A percentile compares a stretch with the other conserved stretches of the same genome.
Conservation (phyloP, 805 yeast genomes). For the Metschnikowia orientalis region DNA sequence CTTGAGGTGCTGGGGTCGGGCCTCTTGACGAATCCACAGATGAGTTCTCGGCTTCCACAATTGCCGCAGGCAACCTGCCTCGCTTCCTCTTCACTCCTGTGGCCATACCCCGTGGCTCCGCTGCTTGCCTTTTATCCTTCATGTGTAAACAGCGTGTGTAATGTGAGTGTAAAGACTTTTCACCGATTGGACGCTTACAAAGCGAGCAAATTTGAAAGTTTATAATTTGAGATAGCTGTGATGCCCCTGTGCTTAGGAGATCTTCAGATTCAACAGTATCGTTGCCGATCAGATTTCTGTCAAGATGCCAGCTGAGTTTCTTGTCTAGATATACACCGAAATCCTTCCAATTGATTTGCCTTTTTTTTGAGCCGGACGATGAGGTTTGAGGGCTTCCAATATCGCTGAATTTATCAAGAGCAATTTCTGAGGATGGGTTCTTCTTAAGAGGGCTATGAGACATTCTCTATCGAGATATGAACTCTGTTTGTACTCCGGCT, state of each 20-base stretch:
- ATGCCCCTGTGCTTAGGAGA: slow-evolving; percentile 23
- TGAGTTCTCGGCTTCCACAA: slow-evolving; percentile 33
- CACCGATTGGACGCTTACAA: slow-evolving; percentile 40
- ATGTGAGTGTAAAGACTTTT: slow-evolving; percentile 29
- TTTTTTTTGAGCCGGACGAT: slow-evolving; percentile 8
- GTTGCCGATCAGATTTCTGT: slow-evolving; percentile 11
- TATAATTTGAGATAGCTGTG: slow-evolving; percentile 30
- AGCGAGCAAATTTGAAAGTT: slow-evolving; percentile 36
- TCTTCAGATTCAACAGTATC: slow-evolving; percentile 20
- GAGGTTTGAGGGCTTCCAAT: slow-evolving; percentile 10
- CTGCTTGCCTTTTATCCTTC: slow-evolving; percentile 29
- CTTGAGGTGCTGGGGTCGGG: slow-evolving; percentile 33
- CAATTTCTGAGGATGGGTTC: slow-evolving; percentile 12
- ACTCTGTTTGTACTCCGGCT: slow-evolving; percentile 1
- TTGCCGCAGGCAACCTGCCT: slow-evolving; percentile 22
- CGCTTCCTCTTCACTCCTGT: slow-evolving; percentile 24
- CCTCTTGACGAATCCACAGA: slow-evolving; percentile 40
- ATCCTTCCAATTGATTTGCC: slow-evolving; percentile 38
- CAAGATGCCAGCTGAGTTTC: slow-evolving; percentile 27
- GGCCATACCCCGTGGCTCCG: slow-evolving; percentile 13
- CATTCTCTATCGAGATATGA: slow-evolving; percentile 13
- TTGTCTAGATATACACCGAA: slow-evolving; percentile 41
- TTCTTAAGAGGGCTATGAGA: slow-evolving; percentile 11
- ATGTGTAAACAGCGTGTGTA: slow-evolving; percentile 35
- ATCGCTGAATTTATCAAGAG: slow-evolving; percentile 16